Conservation (phyloP, 2,329 filamentous ascomycete genomes). For the Xylaria sp. region DNA sequence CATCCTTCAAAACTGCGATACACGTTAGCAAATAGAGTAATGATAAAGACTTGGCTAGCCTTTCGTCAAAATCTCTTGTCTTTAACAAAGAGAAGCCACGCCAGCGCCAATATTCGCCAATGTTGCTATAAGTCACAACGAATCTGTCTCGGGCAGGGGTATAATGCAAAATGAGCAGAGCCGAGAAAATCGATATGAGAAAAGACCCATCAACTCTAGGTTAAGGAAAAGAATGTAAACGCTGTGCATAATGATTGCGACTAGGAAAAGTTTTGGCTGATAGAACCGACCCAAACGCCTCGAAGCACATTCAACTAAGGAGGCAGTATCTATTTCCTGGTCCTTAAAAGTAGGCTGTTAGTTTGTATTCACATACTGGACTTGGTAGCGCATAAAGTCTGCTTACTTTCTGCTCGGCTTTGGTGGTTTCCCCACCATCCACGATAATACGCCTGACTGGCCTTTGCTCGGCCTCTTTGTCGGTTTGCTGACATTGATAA, state of each 20-base stretch:
- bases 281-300: constrained; percentile 5
- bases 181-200: constrained; percentile 37
- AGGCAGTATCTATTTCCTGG: constrained; percentile 17
- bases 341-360: constrained; percentile 19
- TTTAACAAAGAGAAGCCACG: constrained; percentile 39
- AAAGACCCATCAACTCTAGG: constrained; percentile 39
- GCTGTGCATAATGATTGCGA: constrained; percentile 21
- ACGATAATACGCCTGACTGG: constrained; percentile 49
- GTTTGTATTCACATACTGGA: constrained; percentile 4
- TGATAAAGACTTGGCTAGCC: constrained; percentile 14
- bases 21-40: constrained; percentile 35
- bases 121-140: constrained; percentile 43
- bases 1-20: constrained; percentile 30
- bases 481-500: constrained; percentile 46
- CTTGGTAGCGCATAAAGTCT: background rate
- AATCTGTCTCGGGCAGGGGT: constrained; percentile 46
- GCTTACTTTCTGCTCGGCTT: constrained; percentile 51
- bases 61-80: constrained; percentile 34
- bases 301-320: constrained; percentile 11
- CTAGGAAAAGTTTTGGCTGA: constrained; percentile 14
- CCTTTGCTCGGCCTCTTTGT: constrained; percentile 47
- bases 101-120: constrained; percentile 42
- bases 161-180: constrained; percentile 49
- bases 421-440: constrained; percentile 47
- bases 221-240: constrained; percentile 30